Base-by-base conservation (phyloP, 2,329 filamentous ascomycete species). In the Alternaria conjuncta region DNA sequence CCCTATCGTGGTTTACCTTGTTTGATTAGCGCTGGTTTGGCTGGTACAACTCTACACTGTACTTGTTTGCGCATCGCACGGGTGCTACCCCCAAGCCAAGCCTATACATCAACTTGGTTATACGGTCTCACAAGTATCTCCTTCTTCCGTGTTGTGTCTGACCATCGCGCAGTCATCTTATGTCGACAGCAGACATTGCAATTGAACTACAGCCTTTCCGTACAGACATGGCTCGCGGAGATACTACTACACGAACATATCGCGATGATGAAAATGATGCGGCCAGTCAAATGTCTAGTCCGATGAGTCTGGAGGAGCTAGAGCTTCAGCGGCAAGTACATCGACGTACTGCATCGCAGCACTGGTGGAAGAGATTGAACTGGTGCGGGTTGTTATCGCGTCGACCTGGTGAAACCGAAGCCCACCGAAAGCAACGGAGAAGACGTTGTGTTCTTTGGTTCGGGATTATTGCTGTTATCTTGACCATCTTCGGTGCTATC, bases 401-500 rank as follows among this genome's bases (percentile, higher is more conserved):
- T n/a, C 30, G 46, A 21, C 43, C 30, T 15, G 55, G 36, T 21
- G 49, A 62, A 9, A 45, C 45, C 10, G 58, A 65, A 21, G 57
- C 55, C 10, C 13, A 41, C 12, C 12, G 20, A 41, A 53, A 20
- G 13, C 8, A 30, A 12, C 30, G 41, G 59, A 61, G 45, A 64
- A 64, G 57, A 51, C 60, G 45, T 12, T 57, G 46, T 18, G 71
- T 53, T 43, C 28, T 49, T 55, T 55, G 51, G 46, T 7, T 63
- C 2, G 26, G 68, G n/a, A 66, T 69, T 15, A 32, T 63, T 8
- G 21, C 66, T 25, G 60, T 58, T 11, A 44, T 67, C 7, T 13
- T 73, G 44, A 54, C 53, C 15, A 51, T 67, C 18, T 58, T 75
- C 49, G 69, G 71, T 18, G 43, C 64, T n/a, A 61, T 71, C 23